These are phyloP conservation scores for Coemansia furcata DNA, from an alignment of 192 early-diverging fungal species.

Conservation along the genomic window DNA sequence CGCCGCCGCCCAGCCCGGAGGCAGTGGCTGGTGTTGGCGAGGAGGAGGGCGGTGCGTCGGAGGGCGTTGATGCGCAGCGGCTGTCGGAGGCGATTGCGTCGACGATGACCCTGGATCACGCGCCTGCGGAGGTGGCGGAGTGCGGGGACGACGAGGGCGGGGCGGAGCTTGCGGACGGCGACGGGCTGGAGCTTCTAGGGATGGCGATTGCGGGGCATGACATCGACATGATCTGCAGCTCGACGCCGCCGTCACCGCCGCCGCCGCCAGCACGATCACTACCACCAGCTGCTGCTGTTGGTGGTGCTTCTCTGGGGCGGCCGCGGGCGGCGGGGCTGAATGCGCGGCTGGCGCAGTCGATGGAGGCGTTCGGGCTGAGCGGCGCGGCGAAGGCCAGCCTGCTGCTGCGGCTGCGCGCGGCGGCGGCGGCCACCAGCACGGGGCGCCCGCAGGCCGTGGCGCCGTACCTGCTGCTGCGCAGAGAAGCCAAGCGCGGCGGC, in stretches of 20 bases:
- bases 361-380: conserved; percentile 51
- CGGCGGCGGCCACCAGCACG: conserved; percentile 46
- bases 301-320: no score
- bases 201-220: conserved; percentile 34
- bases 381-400: conserved; percentile 43
- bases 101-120: background rate
- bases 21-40: background rate
- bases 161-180: background rate
- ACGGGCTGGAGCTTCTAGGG: conserved; percentile 29
- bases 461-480: conserved; percentile 42
- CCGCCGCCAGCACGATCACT: no score
- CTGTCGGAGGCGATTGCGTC: conserved; percentile 21
- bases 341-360: conserved; percentile 47
- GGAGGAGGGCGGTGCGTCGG: no score
- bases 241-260: conserved; percentile 49
- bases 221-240: conserved; percentile 46
- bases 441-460: conserved; percentile 47
- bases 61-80: conserved; percentile 12
- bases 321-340: conserved; percentile 31
- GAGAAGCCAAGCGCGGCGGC: background rate
- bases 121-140: background rate
- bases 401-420: conserved; percentile 45
- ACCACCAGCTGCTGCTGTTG: no score
- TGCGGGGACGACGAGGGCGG: background rate
- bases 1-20: background rate